Evolutionary conservation across 2,329 filamentous ascomycete species (phyloP).

Genomic region (Diplodia corticola): DNA sequence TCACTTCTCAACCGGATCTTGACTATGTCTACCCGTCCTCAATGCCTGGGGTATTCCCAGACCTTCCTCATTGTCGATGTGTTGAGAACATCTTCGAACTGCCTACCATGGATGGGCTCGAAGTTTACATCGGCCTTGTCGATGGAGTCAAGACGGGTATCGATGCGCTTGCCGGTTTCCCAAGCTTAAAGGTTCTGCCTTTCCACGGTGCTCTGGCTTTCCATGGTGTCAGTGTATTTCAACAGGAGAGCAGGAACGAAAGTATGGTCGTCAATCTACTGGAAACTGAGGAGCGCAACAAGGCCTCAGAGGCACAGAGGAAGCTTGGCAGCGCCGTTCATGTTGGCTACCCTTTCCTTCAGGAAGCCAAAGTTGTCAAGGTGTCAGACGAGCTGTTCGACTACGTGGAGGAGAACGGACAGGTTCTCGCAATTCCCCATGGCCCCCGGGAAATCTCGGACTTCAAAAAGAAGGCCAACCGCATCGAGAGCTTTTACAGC

Average conservation of each 20-base stretch:
- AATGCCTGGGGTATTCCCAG: conserved; percentile 84
- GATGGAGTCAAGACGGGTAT: conserved; percentile 79
- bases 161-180: conserved; percentile 88
- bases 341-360: conserved; percentile 91
- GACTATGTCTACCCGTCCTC: conserved; percentile 87
- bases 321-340: conserved; percentile 85
- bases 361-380: conserved; percentile 85
- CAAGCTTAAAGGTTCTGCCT: conserved; percentile 81
- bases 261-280: conserved; percentile 89
- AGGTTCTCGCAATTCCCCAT: conserved; percentile 70
- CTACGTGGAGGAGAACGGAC: conserved; percentile 70
- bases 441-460: conserved; percentile 73
- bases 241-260: conserved; percentile 92
- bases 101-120: conserved; percentile 85
- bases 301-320: conserved; percentile 68
- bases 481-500: conserved; percentile 84
- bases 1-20: conserved; percentile 75
- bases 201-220: conserved; percentile 80
- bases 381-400: conserved; percentile 94
- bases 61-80: conserved; percentile 82
- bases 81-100: conserved; percentile 96
- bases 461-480: conserved; percentile 79
- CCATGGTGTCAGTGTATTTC: conserved; percentile 91
- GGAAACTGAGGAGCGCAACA: conserved; percentile 70
- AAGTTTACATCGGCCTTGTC: conserved; percentile 80